Conservation (phyloP, 2,329 filamentous ascomycete genomes). For the Pseudogymnoascus sp. region DNA sequence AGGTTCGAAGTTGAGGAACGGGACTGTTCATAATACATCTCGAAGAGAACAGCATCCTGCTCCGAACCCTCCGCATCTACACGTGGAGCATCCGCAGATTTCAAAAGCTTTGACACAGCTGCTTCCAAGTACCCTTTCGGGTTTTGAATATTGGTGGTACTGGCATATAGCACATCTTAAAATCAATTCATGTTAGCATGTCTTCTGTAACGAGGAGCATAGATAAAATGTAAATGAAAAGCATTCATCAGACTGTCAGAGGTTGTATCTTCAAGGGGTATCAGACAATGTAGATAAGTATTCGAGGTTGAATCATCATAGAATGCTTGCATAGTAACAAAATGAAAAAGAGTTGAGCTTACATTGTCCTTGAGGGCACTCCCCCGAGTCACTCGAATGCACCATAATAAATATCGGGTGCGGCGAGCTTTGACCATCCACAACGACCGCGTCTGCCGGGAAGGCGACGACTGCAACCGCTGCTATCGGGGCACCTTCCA, state of each 20-base stretch:
- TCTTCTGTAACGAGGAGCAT: conserved; percentile 9
- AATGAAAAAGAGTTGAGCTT: conserved; percentile 42
- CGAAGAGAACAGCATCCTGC: conserved; percentile 36
- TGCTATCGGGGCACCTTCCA: conserved; percentile 69
- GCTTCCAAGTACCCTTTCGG: conserved; percentile 21
- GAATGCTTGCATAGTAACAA: conserved; percentile 31
- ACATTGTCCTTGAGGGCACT: conserved; percentile 87
- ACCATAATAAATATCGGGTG: conserved; percentile 53
- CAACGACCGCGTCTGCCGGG: conserved; percentile 42
- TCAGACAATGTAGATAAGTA: conserved; percentile 99
- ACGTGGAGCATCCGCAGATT: neutral
- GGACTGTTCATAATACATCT: conserved; percentile 48
- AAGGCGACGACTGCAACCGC: conserved; percentile 66
- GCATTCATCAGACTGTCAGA: conserved; percentile 81
- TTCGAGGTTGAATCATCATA: conserved; percentile 81
- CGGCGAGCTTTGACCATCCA: conserved; percentile 29
- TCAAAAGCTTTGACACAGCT: conserved; percentile 37
- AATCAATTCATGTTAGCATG: conserved; percentile 19
- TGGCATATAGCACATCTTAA: conserved; percentile 30
- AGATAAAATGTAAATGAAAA: conserved; percentile 16
- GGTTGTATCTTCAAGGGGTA: conserved; percentile 71
- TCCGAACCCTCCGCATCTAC: conserved; percentile 21
- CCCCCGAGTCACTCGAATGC: conserved; percentile 85
- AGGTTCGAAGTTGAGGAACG: conserved; percentile 22
- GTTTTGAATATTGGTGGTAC: conserved; percentile 16